These are phyloP conservation scores for Mucor lusitanicus DNA, from an alignment of 371 early-diverging fungal species.

Conservation along the genomic window DNA sequence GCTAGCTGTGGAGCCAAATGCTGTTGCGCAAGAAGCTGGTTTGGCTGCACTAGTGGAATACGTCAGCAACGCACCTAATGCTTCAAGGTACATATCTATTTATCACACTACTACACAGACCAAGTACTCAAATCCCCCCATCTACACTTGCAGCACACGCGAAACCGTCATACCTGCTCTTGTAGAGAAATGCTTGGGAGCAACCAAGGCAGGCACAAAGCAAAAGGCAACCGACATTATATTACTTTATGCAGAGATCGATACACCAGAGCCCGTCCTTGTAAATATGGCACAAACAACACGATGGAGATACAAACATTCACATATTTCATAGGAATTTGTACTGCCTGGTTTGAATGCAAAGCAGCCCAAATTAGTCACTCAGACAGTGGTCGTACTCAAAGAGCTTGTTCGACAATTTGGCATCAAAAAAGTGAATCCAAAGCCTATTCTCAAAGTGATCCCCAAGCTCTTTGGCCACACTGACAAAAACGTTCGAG, in stretches of 20 bases:
- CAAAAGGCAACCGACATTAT: constrained; percentile 79
- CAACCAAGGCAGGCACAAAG: constrained; percentile 82
- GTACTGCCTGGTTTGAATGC: constrained; percentile 77
- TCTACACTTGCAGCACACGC: constrained; percentile 54
- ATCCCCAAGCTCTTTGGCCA: constrained; percentile 92
- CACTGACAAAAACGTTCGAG: constrained; percentile 89
- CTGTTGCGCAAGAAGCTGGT: constrained; percentile 91
- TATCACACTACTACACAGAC: not conserved
- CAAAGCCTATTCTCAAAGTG: constrained; percentile 84
- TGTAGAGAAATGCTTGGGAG: constrained; percentile 88
- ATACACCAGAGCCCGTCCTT: constrained; percentile 81
- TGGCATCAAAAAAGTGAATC: constrained; percentile 76
- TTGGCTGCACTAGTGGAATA: constrained; percentile 74
- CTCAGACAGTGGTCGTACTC: constrained; percentile 70
- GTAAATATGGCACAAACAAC: constrained; percentile 40
- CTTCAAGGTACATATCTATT: constrained; percentile 54
- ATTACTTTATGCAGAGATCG: constrained; percentile 86
- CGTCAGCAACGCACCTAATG: constrained; percentile 82
- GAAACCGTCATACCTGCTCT: constrained; percentile 76
- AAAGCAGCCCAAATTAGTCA: constrained; percentile 92
- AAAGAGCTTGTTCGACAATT: constrained; percentile 79
- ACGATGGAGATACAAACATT: not conserved
- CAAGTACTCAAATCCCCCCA: not conserved
- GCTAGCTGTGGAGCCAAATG: constrained; percentile 86
- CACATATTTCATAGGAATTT: constrained; percentile 59